Percentiles rank a stretch among this genome's conserved stretches.
Evolutionary conservation across 495 filamentous ascomycete genomes (phyloP).

Genomic region (Penicillium atrosanguineum): DNA sequence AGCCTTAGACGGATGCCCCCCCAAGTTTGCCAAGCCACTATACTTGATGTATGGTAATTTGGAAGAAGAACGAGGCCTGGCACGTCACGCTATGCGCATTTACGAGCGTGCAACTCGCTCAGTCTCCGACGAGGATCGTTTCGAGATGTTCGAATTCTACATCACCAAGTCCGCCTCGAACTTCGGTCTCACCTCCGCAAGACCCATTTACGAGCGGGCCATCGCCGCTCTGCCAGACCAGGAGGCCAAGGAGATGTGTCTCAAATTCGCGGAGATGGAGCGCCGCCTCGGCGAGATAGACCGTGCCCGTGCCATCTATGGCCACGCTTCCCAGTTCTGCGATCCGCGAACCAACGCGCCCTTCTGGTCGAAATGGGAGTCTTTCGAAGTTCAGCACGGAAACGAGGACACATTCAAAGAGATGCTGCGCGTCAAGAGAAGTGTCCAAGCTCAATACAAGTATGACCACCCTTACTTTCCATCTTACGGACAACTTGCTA

Average conservation of each 20-base stretch:
- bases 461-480: conserved; percentile 33
- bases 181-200: conserved; percentile 93
- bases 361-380: conserved; percentile 97
- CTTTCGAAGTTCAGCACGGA: conserved; percentile 93
- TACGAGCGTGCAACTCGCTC: conserved; percentile 97
- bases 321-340: conserved; percentile 94
- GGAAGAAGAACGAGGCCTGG: conserved; percentile 93
- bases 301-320: conserved; percentile 90
- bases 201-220: conserved; percentile 93
- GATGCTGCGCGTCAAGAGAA: conserved; percentile 96
- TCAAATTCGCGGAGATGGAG: conserved; percentile 99
- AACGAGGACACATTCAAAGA: conserved; percentile 99
- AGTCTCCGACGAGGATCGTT: conserved; percentile 89
- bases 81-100: conserved; percentile 97
- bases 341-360: conserved; percentile 84
- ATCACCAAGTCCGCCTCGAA: conserved; percentile 99
- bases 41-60: conserved; percentile 99
- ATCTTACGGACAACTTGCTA: conserved; percentile 4
- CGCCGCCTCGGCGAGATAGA: conserved; percentile 94
- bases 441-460: conserved; percentile 96
- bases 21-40: conserved; percentile 91
- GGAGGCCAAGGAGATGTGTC: conserved; percentile 95
- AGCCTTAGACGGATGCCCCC: conserved; percentile 88
- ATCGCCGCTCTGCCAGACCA: conserved; percentile 88
- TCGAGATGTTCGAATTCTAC: conserved; percentile 99